Evolutionary conservation across 2,329 filamentous ascomycete species (phyloP), one percentile per base, ranked within the genome.

Genomic region (Penicillium rolfsii): DNA sequence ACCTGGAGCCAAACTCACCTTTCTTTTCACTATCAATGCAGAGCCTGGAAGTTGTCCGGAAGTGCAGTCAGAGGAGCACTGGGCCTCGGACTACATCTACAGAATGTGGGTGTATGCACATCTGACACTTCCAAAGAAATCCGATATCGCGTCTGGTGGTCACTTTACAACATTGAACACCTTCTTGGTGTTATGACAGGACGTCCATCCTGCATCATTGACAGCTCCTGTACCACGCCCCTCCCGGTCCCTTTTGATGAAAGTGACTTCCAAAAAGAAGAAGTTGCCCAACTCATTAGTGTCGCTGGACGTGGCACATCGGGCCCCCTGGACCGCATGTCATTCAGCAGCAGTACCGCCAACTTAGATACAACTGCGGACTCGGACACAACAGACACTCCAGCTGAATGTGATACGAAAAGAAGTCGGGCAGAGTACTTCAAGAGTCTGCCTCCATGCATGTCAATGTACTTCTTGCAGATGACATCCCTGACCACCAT

Each of bases 81-180:
- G 46, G 72, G 77, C 19, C 69, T 81, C 57, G 79, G 79, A 5
- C 64, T 81, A 52, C 78, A 81, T 64, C 67, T 81, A 58, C 74
- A 73, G 43, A 80, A 79, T 43, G 70, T 76, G 6, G 77, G 75
- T 30, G 57, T 59, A 6, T 71, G 68, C 36, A 74, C 77, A 28
- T 73, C 75, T 2, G 74, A 79, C 59, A 74, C 70, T 7, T 76
- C 77, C 22, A 80, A 79, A 52, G 78, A 80, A 61, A 76, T 78
- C 35, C 73, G 78, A 46, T 80, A 79, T 59, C 75, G 78, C 19
- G 73, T 80, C 22, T 81, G 79, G 79, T 80, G 78, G 76, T 75
- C 79, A 26, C 61, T 81, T 24, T 79, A 79, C 62, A 72, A 71
- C 9, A 59, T 80, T 19, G 79, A 81, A 55, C 76, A 79, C 57